A percentile compares a stretch with the other conserved stretches of the same genome.
Conservation (phyloP, 345 rosid genomes). For the Physaria fendleri region DNA sequence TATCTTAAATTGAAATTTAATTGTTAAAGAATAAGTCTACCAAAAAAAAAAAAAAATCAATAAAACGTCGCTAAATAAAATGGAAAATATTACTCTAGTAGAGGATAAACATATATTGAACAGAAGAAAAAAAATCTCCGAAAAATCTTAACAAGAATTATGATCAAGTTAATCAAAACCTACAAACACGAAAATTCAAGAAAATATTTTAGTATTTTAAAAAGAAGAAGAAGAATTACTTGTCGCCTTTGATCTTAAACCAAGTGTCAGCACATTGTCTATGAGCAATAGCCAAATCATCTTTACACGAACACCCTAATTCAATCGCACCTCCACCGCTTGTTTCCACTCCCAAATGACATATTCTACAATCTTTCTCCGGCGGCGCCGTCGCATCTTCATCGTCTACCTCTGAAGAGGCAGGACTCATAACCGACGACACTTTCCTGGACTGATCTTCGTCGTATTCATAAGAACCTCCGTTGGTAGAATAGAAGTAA, state of each 20-base stretch:
- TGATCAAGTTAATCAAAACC: neutral
- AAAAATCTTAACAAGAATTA: neutral
- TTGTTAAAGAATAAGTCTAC: neutral
- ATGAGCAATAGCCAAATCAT: conserved; percentile 94
- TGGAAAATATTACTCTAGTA: neutral
- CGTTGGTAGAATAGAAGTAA: conserved; percentile 73
- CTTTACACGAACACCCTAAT: conserved; percentile 89
- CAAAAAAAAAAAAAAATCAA: neutral
- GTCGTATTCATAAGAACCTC: conserved; percentile 54
- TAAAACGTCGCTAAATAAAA: neutral
- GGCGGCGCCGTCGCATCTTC: conserved; percentile 49
- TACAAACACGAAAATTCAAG: neutral
- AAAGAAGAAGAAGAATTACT: conserved; percentile 28
- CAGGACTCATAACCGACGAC: conserved; percentile 38
- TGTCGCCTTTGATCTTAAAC: conserved; percentile 96
- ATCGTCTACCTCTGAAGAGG: conserved; percentile 35
- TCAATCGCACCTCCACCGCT: conserved; percentile 54
- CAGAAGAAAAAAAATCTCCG: neutral
- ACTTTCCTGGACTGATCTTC: conserved; percentile 28
- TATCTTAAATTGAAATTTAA: neutral
- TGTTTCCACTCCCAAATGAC: conserved; percentile 80
- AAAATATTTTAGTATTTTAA: neutral
- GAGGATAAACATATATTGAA: neutral
- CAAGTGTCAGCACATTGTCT: conserved; percentile 93
- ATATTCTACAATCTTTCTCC: conserved; percentile 77